Evolutionary conservation across 768 basidiomycete species (phyloP).

Genomic region (Phaeotremella skinneri): DNA sequence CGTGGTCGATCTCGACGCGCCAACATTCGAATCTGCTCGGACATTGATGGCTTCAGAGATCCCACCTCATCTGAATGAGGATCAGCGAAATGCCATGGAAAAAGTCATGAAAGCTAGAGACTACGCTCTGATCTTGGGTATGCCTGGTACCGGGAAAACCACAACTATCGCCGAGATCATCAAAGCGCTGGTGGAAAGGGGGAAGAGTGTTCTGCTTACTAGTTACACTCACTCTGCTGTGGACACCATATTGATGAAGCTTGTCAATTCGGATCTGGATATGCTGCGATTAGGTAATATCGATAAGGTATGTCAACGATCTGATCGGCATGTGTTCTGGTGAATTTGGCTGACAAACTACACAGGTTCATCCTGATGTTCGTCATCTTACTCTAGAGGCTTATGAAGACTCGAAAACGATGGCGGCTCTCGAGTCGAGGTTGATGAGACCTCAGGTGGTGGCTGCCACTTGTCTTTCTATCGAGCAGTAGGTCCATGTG

Average conservation of each 20-base stretch:
- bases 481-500: slow-evolving; percentile 78
- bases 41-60: slow-evolving; percentile 34
- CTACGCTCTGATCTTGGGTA: slow-evolving; percentile 88
- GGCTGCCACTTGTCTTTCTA: slow-evolving; percentile 88
- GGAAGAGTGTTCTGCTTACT: slow-evolving; percentile 82
- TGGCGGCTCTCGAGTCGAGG: slow-evolving; percentile 79
- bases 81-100: slow-evolving; percentile 68
- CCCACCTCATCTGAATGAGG: slow-evolving; percentile 61
- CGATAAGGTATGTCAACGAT: slow-evolving; percentile 69
- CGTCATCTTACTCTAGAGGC: slow-evolving; percentile 67
- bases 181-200: slow-evolving; percentile 68
- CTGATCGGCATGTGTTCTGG: neutral
- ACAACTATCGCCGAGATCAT: slow-evolving; percentile 90
- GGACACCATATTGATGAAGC: slow-evolving; percentile 88
- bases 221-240: slow-evolving; percentile 98
- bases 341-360: slow-evolving; percentile 4
- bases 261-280: slow-evolving; percentile 64
- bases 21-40: slow-evolving; percentile 59
- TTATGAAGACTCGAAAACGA: slow-evolving; percentile 60
- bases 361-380: slow-evolving; percentile 77
- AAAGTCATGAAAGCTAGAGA: slow-evolving; percentile 77
- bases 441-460: slow-evolving; percentile 87
- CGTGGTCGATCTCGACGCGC: slow-evolving; percentile 75
- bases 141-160: slow-evolving; percentile 99
- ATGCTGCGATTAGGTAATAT: slow-evolving; percentile 83